phyloP scores from a whole-genome alignment of 75 land plant species.

The Picea sitchensis region DNA sequence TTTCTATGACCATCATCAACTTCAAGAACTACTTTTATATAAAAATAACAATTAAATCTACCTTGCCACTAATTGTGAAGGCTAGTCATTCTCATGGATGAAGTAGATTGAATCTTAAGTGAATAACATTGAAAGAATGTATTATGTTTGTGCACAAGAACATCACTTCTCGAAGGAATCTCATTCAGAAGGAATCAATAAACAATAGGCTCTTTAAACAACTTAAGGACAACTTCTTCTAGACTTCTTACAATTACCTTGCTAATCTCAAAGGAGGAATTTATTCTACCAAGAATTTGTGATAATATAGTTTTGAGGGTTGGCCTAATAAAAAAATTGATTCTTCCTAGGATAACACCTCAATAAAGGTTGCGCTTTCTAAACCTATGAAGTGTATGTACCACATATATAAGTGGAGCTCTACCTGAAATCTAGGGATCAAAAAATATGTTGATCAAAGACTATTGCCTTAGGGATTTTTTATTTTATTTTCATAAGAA shows the following conservation, averaged over 20 bases:
- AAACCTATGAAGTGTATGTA: constrained; percentile 80
- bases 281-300: constrained; percentile 51
- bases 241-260: constrained; percentile 67
- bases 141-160: constrained; percentile 73
- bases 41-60: too few relatives aligned
- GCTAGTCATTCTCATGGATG: constrained; percentile 40
- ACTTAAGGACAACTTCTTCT: constrained; percentile 66
- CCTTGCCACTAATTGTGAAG: constrained; percentile 1
- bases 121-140: constrained; percentile 67
- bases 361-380: constrained; percentile 83
- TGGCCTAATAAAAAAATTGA: constrained; percentile 71
- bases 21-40: too few relatives aligned
- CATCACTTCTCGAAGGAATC: constrained; percentile 63
- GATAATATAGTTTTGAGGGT: constrained; percentile 66
- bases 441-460: constrained; percentile 81
- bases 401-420: constrained; percentile 66
- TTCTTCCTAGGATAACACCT: constrained; percentile 71
- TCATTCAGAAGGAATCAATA: constrained; percentile 80
- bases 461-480: constrained; percentile 83
- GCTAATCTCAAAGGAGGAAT: constrained; percentile 76
- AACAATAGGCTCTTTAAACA: constrained; percentile 83
- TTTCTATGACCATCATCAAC: too few relatives aligned
- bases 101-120: constrained; percentile 55
- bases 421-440: constrained; percentile 80
- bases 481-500: constrained; percentile 78